phyloP scores from a whole-genome alignment of 306 rosid genomes.

The Fragaria vesca region DNA sequence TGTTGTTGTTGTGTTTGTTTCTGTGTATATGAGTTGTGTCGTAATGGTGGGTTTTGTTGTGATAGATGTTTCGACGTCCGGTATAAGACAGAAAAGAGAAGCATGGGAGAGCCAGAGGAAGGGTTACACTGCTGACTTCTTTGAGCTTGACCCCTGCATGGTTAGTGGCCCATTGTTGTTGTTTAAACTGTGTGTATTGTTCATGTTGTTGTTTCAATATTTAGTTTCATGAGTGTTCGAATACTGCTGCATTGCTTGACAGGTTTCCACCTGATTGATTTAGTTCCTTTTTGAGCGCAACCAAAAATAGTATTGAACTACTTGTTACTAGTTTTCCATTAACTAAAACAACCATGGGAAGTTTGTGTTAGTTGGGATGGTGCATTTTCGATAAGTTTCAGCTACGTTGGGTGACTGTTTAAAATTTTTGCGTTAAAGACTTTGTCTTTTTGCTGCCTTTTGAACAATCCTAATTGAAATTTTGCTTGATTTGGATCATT shows the following conservation, averaged over 20 bases:
- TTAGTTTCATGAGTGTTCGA: neutral
- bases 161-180: conserved; percentile 26
- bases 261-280: neutral
- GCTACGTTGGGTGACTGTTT: neutral
- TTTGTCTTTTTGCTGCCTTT: neutral
- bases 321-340: neutral
- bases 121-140: conserved; percentile 65
- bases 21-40: neutral
- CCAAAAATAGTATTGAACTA: no score
- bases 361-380: neutral
- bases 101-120: conserved; percentile 76
- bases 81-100: conserved; percentile 61
- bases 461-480: neutral
- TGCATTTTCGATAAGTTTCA: neutral
- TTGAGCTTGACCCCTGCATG: conserved; percentile 74
- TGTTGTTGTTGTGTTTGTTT: neutral
- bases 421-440: neutral
- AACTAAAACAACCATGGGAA: neutral
- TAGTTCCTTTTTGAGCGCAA: neutral
- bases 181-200: neutral
- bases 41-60: neutral
- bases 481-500: neutral
- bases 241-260: neutral
- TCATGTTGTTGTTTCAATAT: neutral
- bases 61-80: conserved; percentile 69